Evolutionary conservation across 805 yeast species (phyloP).

Genomic region (Sugiyamaella floridensis): DNA sequence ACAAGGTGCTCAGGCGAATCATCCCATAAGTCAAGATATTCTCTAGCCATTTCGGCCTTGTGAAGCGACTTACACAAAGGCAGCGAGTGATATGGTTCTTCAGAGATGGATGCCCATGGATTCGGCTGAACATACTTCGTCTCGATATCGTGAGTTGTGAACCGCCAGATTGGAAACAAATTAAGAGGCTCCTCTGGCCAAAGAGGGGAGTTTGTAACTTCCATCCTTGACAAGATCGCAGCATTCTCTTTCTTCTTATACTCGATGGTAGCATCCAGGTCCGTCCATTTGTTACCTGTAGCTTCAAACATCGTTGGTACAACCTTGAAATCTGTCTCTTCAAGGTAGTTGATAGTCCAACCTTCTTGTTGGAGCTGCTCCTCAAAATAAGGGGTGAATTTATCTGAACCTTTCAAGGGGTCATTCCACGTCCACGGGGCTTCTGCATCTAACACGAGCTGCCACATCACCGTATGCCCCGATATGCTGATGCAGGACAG

Average conservation of each 20-base stretch:
- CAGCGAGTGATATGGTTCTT: conserved; percentile 11
- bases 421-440: not conserved
- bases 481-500: conserved; percentile 41
- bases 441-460: conserved; percentile 9
- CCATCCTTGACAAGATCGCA: not conserved
- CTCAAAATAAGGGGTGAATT: not conserved
- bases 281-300: conserved; percentile 39
- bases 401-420: not conserved
- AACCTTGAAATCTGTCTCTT: conserved; percentile 38
- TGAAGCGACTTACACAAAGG: conserved; percentile 13
- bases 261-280: conserved; percentile 27
- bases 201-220: not conserved
- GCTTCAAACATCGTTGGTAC: conserved; percentile 44
- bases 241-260: conserved; percentile 8
- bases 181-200: not conserved
- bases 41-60: conserved; percentile 3
- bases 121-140: conserved; percentile 10
- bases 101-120: conserved; percentile 12
- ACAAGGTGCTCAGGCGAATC: conserved; percentile 9
- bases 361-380: conserved; percentile 38
- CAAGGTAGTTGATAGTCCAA: conserved; percentile 47
- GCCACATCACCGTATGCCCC: conserved; percentile 30
- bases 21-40: conserved; percentile 5
- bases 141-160: conserved; percentile 16
- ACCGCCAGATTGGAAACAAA: conserved; percentile 16